Conservation (phyloP, 805 yeast genomes). For the Torulaspora microellipsoides region DNA sequence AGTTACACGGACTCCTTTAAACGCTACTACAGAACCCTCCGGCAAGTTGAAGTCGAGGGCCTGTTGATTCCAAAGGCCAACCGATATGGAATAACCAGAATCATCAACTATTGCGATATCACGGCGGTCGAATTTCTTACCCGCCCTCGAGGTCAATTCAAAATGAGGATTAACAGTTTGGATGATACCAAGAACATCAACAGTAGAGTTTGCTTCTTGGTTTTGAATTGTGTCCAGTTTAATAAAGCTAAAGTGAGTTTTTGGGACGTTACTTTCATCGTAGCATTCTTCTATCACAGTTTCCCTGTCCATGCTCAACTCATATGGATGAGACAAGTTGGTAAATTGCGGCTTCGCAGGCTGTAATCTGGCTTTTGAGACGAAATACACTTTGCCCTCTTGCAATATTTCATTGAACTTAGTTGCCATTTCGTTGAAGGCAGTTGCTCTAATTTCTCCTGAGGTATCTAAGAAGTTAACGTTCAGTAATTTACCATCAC, state of each 20-base stretch:
- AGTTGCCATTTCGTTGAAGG: constrained; percentile 83
- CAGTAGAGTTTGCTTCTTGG: constrained; percentile 62
- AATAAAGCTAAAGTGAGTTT: constrained; percentile 69
- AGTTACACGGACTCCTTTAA: constrained; percentile 83
- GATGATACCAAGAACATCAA: constrained; percentile 86
- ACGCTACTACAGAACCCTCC: constrained; percentile 80
- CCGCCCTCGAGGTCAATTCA: constrained; percentile 84
- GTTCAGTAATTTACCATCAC: constrained; percentile 86
- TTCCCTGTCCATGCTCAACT: constrained; percentile 75
- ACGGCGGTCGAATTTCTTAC: constrained; percentile 88
- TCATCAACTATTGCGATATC: constrained; percentile 84
- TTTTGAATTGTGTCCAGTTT: constrained; percentile 62
- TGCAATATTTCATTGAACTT: constrained; percentile 68
- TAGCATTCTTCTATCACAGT: constrained; percentile 66
- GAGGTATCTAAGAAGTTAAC: constrained; percentile 89
- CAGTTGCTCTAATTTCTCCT: constrained; percentile 94
- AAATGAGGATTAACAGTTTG: constrained; percentile 69
- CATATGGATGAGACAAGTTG: constrained; percentile 81
- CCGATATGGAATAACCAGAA: constrained; percentile 63
- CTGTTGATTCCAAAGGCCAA: constrained; percentile 87
- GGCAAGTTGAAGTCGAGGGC: constrained; percentile 74
- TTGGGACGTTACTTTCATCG: constrained; percentile 65
- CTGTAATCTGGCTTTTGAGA: constrained; percentile 75
- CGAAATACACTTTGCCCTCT: constrained; percentile 85
- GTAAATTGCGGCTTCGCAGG: constrained; percentile 84